Evolutionary conservation across 257 asterid genomes (phyloP), one percentile per base, ranked within the genome.

Genomic region (Thymus quinquecostatus): DNA sequence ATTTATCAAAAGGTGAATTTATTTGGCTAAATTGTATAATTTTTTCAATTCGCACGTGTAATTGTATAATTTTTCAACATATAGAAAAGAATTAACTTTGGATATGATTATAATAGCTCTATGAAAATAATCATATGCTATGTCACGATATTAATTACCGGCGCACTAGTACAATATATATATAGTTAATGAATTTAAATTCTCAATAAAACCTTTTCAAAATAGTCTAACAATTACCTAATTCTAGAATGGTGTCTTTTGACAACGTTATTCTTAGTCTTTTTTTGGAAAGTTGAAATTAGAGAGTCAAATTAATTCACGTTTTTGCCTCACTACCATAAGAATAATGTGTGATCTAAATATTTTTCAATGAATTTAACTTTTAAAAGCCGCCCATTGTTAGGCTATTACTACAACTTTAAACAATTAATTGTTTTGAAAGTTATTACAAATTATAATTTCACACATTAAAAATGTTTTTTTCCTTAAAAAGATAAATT

Each of bases 211-310:
- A 45, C 11, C 11, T 32, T 57, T 27, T 33, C 12, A 57, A 69
- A 43, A n/a, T 63, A 43, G 64, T 69, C 56, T 12, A 58, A 32
- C 1, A 32, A 5, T n/a, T 32, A 28, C 74, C 56, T 56, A 56
- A 56, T 58, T 69, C n/a, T n/a, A 36, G 32, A 10, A 71, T 60
- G 75, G 21, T 49, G 75, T 9, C 48, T 63, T 62, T 69, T 57
- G 65, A 58, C 65, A 75, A 68, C 21, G 21, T 21, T 21, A 21
- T 67, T 29, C 8, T 5, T 59, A 33, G 44, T 50, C 69, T 8
- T 51, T 48, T 30, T 62, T 62, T 54, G 56, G 48, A 75, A 62
- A 44, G 60, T 64, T 64, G 57, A 64, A 64, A 28, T n/a, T 5
- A 21, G 47, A 51, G 21, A 3, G 49, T 29, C 33, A 36, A 61